Conservation (phyloP, 768 basidiomycete genomes). For the Suillus fuscotomentosus region DNA sequence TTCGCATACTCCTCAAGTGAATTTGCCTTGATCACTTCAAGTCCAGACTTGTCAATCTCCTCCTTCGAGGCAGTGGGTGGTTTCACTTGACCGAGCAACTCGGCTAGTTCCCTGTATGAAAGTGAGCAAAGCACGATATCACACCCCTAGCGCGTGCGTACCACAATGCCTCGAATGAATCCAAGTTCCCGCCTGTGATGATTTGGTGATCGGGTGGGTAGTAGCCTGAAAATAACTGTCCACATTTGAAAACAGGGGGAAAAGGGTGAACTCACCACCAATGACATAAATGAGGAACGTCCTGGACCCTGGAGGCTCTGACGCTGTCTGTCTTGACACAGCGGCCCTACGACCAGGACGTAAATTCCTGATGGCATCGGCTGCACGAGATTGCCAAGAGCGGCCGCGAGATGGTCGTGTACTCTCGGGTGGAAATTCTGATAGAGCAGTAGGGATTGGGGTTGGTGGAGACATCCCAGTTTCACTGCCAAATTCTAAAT, state of each 20-base stretch:
- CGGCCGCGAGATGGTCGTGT: conserved; percentile 32
- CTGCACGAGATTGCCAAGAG: conserved; percentile 62
- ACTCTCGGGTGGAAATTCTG: conserved; percentile 13
- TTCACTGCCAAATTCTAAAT: conserved; percentile 22
- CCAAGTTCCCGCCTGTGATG: conserved; percentile 74
- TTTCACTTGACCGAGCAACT: conserved; percentile 78
- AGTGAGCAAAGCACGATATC: neutral
- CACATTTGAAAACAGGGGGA: conserved; percentile 7
- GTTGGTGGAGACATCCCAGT: conserved; percentile 13
- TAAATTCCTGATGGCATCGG: conserved; percentile 58
- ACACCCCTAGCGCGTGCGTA: conserved; percentile 35
- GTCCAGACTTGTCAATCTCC: conserved; percentile 82
- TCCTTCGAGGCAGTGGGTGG: conserved; percentile 80
- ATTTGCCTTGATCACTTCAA: conserved; percentile 67
- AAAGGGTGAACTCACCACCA: conserved; percentile 49
- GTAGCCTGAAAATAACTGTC: conserved; percentile 49
- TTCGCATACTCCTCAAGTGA: conserved; percentile 52
- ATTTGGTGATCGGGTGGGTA: conserved; percentile 90
- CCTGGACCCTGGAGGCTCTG: conserved; percentile 41
- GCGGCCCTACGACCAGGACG: conserved; percentile 35
- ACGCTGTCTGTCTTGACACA: conserved; percentile 20
- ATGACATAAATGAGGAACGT: conserved; percentile 93
- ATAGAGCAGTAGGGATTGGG: conserved; percentile 13
- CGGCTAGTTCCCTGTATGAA: conserved; percentile 68
- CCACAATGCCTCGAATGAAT: conserved; percentile 80